Conservation (phyloP, 2,329 filamentous ascomycete species). For the Aspergillus neotritici region DNA sequence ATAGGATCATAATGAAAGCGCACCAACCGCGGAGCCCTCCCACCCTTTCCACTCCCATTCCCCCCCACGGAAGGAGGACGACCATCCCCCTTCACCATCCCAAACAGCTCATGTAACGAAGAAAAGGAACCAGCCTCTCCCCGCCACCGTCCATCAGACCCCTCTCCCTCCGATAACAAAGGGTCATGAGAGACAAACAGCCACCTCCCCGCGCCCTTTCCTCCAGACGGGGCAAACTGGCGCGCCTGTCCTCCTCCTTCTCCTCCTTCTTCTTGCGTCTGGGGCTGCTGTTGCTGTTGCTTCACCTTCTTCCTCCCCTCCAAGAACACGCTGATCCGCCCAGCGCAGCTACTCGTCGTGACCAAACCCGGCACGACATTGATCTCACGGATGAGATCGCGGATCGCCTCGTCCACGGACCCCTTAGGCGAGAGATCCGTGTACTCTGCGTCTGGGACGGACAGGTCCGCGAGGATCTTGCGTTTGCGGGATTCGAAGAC, state of each 20-base stretch:
- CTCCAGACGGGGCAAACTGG: slow-evolving; percentile 60
- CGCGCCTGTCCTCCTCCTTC: slow-evolving; percentile 6
- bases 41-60: slow-evolving; percentile 46
- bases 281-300: slow-evolving; percentile 11
- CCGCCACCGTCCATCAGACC: neutral
- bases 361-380: slow-evolving; percentile 70
- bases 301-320: slow-evolving; percentile 59
- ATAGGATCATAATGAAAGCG: slow-evolving; percentile 94
- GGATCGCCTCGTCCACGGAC: slow-evolving; percentile 72
- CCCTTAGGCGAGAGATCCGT: slow-evolving; percentile 85
- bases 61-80: slow-evolving; percentile 25
- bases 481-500: slow-evolving; percentile 59
- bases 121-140: too few relatives aligned
- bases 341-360: slow-evolving; percentile 90
- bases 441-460: slow-evolving; percentile 64
- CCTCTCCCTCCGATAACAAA: slow-evolving; percentile 34
- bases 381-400: slow-evolving; percentile 69
- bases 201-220: slow-evolving; percentile 82
- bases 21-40: slow-evolving; percentile 49
- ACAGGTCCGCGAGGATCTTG: slow-evolving; percentile 66
- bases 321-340: slow-evolving; percentile 78
- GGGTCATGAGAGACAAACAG: slow-evolving; percentile 82
- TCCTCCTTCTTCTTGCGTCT: slow-evolving; percentile 10
- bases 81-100: slow-evolving; percentile 34
- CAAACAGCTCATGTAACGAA: slow-evolving; percentile 37